A percentile compares a stretch with the other conserved stretches of the same genome.
Evolutionary conservation across 2,329 filamentous ascomycete genomes (phyloP).

Genomic region (Beauveria rudraprayagi): DNA sequence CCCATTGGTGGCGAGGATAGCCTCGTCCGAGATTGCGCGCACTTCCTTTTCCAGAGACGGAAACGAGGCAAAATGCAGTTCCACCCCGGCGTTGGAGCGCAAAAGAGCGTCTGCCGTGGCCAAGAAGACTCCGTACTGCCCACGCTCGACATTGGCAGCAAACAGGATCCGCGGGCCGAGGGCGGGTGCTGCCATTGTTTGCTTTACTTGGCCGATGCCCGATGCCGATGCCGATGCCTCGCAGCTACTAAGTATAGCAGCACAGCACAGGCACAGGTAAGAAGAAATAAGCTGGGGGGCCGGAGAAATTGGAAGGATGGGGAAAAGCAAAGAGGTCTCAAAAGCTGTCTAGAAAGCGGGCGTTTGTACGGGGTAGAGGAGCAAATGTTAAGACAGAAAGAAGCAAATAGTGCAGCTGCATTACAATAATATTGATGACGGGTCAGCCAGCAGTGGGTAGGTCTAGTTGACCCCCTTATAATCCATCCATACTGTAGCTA

Average conservation of each 20-base stretch:
- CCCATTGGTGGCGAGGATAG: neutral
- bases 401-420: neutral
- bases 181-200: neutral
- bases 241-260: neutral
- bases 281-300: too few species aligned
- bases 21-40: constrained; percentile 11
- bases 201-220: neutral
- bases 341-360: neutral
- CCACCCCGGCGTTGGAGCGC: constrained; percentile 23
- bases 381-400: neutral
- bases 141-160: constrained; percentile 36
- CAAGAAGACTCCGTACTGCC: constrained; percentile 38
- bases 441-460: neutral
- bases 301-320: neutral
- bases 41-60: constrained; percentile 21
- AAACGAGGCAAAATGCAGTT: constrained; percentile 39
- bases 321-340: neutral
- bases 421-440: neutral
- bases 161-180: constrained; percentile 26
- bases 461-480: neutral
- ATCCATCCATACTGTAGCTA: neutral
- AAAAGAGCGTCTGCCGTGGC: constrained; percentile 34
- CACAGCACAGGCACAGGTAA: neutral
- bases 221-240: neutral
- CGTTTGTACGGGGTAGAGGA: neutral